phyloP scores from a whole-genome alignment of 1,139 yeast species.

The Meyerozyma athensensis region DNA sequence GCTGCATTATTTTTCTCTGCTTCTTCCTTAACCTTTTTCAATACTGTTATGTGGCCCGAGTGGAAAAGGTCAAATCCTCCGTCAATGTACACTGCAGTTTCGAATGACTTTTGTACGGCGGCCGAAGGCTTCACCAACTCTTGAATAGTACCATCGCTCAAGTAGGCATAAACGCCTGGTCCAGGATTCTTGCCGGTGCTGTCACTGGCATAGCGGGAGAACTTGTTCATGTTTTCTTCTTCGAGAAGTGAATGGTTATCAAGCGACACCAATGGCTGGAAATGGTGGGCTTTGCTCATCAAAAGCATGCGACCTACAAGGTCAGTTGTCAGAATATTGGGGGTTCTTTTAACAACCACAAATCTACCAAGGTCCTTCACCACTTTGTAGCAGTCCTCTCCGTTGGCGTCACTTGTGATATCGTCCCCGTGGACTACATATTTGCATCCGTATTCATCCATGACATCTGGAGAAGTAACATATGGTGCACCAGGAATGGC shows the following conservation, averaged over 20 bases:
- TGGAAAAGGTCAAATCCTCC: constrained; percentile 92
- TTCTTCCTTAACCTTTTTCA: constrained; percentile 40
- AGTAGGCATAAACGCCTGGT: constrained; percentile 49
- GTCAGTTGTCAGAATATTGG: constrained; percentile 92
- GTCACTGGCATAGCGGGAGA: constrained; percentile 60
- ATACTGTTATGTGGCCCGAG: constrained; percentile 83
- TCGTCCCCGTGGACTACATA: constrained; percentile 98
- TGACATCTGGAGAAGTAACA: constrained; percentile 81
- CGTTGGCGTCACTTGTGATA: constrained; percentile 92
- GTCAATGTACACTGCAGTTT: constrained; percentile 53
- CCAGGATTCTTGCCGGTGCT: constrained; percentile 57
- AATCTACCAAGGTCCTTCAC: constrained; percentile 86
- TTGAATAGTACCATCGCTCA: constrained; percentile 17
- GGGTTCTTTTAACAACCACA: constrained; percentile 86
- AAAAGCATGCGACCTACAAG: constrained; percentile 86
- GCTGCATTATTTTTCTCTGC: constrained; percentile 35
- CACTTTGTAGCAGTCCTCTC: constrained; percentile 82
- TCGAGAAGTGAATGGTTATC: constrained; percentile 27
- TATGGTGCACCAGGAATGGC: constrained; percentile 83
- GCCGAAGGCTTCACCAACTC: constrained; percentile 34
- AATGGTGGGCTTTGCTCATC: constrained; percentile 56
- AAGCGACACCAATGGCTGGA: constrained; percentile 24
- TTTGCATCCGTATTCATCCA: constrained; percentile 70
- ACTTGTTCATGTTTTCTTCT: constrained; percentile 30
- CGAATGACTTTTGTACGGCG: constrained; percentile 18